Evolutionary conservation across 768 basidiomycete species (phyloP).

Genomic region (Agaricus subrufescens): DNA sequence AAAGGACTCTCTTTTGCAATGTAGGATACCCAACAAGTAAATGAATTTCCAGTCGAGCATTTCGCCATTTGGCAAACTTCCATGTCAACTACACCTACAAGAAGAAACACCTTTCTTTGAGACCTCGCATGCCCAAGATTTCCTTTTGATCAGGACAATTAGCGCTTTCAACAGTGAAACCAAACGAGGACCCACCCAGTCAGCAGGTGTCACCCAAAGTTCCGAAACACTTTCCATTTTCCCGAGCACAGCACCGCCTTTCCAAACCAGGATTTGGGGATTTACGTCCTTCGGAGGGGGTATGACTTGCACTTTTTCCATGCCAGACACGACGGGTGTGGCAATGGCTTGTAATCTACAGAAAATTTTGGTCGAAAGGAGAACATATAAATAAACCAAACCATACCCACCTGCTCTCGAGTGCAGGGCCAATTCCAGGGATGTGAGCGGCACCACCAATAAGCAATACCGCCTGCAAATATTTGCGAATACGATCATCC

Average conservation of each 20-base stretch:
- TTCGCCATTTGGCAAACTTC: neutral
- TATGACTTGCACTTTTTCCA: conserved; percentile 88
- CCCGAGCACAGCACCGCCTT: conserved; percentile 86
- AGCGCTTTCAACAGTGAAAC: neutral
- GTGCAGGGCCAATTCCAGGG: conserved; percentile 78
- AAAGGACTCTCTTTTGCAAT: conserved; percentile 3
- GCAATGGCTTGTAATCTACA: conserved; percentile 76
- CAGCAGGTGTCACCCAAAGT: conserved; percentile 80
- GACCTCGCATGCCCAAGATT: conserved; percentile 70
- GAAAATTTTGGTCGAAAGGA: conserved; percentile 5
- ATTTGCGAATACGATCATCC: conserved; percentile 87
- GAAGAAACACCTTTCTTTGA: conserved; percentile 82
- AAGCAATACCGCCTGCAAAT: conserved; percentile 82
- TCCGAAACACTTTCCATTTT: conserved; percentile 90
- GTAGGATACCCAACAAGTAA: conserved; percentile 5
- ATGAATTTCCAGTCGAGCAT: neutral
- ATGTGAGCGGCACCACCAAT: conserved; percentile 81
- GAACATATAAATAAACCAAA: neutral
- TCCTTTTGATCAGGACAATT: conserved; percentile 40
- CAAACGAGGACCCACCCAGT: conserved; percentile 62
- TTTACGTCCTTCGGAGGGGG: conserved; percentile 95
- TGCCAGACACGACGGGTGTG: conserved; percentile 73
- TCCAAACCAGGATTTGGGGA: conserved; percentile 88
- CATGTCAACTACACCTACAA: conserved; percentile 32
- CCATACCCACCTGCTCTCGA: conserved; percentile 75